phyloP scores from a whole-genome alignment of 805 yeast species.

The Komagataella pseudopastoris region DNA sequence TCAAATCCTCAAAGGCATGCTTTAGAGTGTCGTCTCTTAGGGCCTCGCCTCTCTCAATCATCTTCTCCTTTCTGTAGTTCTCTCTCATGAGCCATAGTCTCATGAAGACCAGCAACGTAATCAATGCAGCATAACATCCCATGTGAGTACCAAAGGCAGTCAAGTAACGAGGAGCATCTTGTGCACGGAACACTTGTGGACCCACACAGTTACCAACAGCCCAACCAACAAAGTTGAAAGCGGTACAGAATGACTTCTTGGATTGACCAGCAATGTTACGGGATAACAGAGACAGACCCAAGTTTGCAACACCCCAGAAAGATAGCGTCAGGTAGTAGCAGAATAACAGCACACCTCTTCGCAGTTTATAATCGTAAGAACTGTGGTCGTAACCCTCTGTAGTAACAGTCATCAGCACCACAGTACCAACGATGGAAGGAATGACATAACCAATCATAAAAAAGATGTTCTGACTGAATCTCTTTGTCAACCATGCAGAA shows the following conservation, averaged over 20 bases:
- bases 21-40: constrained; percentile 11
- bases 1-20: constrained; percentile 20
- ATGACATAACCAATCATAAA: constrained; percentile 13
- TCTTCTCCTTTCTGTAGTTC: constrained; percentile 7
- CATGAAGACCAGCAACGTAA: constrained; percentile 13
- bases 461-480: constrained; percentile 7
- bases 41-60: constrained; percentile 10
- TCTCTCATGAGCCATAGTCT: constrained; percentile 8
- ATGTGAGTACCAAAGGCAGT: constrained; percentile 32
- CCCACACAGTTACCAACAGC: constrained; percentile 14
- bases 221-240: constrained; percentile 11
- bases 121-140: constrained; percentile 19
- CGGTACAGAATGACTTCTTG: constrained; percentile 10
- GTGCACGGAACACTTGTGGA: constrained; percentile 12
- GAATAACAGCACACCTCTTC: constrained; percentile 15
- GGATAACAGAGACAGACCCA: constrained; percentile 12
- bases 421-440: constrained; percentile 19
- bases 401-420: constrained; percentile 13
- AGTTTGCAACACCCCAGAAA: constrained; percentile 15
- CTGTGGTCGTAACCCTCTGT: constrained; percentile 9
- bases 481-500: constrained; percentile 12
- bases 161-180: constrained; percentile 12
- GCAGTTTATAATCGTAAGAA: constrained; percentile 7
- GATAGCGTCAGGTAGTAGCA: constrained; percentile 16
- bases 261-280: constrained; percentile 19